Conservation (phyloP, 2,329 filamentous ascomycete species). For the Ceratocystis smalleyi region DNA sequence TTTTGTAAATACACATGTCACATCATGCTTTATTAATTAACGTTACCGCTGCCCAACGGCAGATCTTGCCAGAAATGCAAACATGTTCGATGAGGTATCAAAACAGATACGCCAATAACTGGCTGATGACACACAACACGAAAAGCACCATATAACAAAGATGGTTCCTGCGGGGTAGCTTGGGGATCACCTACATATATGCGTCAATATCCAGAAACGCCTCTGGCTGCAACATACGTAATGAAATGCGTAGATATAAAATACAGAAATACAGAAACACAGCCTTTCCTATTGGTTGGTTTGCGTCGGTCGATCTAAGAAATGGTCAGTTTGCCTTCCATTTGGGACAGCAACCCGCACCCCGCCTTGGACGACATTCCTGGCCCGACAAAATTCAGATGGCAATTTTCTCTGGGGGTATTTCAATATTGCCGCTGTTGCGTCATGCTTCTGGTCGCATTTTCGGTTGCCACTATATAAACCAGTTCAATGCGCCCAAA, state of each 20-base stretch:
- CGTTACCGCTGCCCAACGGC: too few species aligned
- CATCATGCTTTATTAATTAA: too few species aligned
- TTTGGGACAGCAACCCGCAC: not conserved
- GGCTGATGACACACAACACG: too few species aligned
- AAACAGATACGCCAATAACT: too few species aligned
- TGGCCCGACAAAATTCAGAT: not conserved
- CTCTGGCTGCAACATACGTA: not conserved
- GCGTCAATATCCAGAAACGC: not conserved
- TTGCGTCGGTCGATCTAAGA: not conserved
- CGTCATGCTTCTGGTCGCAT: not conserved
- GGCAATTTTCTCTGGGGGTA: not conserved
- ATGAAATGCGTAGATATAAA: not conserved
- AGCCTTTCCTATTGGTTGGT: not conserved
- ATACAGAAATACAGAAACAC: not conserved
- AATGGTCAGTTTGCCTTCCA: not conserved
- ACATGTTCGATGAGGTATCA: too few species aligned
- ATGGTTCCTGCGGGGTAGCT: too few species aligned
- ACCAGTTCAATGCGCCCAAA: not conserved
- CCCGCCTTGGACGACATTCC: conserved; percentile 1
- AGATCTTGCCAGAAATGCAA: too few species aligned
- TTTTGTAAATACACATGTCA: too few species aligned
- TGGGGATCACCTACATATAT: not conserved
- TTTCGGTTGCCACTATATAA: not conserved
- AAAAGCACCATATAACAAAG: too few species aligned
- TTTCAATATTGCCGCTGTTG: not conserved